phyloP scores from a whole-genome alignment of 1,139 yeast species.

The Scheffersomyces parashehatae region DNA sequence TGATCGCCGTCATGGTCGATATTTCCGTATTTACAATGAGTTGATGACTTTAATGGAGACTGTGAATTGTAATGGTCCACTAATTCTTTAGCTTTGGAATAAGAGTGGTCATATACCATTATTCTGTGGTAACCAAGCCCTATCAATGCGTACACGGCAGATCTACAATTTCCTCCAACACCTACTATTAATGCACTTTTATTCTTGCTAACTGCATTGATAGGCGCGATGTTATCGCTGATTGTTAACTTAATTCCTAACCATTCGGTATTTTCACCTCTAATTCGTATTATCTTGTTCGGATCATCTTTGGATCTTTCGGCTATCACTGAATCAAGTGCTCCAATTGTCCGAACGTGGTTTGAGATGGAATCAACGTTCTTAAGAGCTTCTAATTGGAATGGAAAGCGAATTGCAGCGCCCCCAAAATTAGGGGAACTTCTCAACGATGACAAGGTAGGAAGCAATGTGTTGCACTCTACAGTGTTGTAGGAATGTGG shows the following conservation, averaged over 20 bases:
- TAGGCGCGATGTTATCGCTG: slow-evolving; percentile 11
- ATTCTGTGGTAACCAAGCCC: slow-evolving; percentile 12
- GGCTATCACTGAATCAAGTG: slow-evolving; percentile 11
- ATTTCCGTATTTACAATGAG: too few species aligned
- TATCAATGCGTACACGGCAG: slow-evolving; percentile 15
- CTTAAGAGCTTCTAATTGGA: slow-evolving; percentile 9
- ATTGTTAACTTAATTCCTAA: slow-evolving; percentile 10
- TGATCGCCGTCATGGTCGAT: too few species aligned
- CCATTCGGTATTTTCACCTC: slow-evolving; percentile 19
- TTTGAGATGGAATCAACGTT: slow-evolving; percentile 11
- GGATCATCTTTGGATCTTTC: slow-evolving; percentile 11
- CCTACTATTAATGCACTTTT: slow-evolving; percentile 15
- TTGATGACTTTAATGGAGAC: too few species aligned
- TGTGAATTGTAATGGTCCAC: too few species aligned
- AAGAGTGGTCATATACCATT: slow-evolving; percentile 6
- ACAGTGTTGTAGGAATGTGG: too few species aligned
- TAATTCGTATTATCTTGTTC: slow-evolving; percentile 5
- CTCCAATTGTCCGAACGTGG: slow-evolving; percentile 14
- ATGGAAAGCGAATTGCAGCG: slow-evolving; percentile 12
- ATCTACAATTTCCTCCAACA: slow-evolving; percentile 14
- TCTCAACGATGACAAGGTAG: slow-evolving; percentile 1
- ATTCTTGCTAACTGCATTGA: slow-evolving; percentile 12
- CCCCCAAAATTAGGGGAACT: slow-evolving; percentile 16
- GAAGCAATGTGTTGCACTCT: too few species aligned
- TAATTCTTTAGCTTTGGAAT: too few species aligned